These are phyloP conservation scores for Metschnikowia vanudenii DNA, from an alignment of 805 yeast genomes.

Conservation along the genomic window DNA sequence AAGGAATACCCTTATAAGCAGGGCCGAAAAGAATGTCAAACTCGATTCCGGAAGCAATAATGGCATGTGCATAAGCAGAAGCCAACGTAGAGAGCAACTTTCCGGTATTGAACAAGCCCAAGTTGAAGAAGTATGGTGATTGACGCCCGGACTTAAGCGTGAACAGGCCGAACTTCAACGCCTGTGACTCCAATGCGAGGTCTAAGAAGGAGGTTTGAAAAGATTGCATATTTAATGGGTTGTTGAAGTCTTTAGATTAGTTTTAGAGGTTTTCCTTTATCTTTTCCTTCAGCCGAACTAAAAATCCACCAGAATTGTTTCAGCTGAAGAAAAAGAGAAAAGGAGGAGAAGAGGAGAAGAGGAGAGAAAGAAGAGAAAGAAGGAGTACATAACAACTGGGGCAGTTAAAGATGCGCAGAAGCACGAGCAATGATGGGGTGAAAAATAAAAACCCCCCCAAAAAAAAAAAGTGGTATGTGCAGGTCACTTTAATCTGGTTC, in stretches of 20 bases:
- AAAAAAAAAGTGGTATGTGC: not conserved
- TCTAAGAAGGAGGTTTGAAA: constrained; percentile 71
- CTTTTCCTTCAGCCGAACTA: constrained; percentile 5
- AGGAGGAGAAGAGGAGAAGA: constrained; percentile 2
- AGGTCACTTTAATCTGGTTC: not conserved
- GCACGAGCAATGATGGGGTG: constrained; percentile 3
- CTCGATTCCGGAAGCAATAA: constrained; percentile 74
- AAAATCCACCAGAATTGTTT: constrained; percentile 5
- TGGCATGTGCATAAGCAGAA: constrained; percentile 84
- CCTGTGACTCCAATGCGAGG: constrained; percentile 76
- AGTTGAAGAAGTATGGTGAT: constrained; percentile 90
- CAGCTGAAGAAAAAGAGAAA: constrained; percentile 16
- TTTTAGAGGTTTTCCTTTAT: not conserved
- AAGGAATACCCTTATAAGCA: constrained; percentile 95
- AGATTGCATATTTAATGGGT: constrained; percentile 34
- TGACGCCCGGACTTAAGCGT: constrained; percentile 88
- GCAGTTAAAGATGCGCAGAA: constrained; percentile 1
- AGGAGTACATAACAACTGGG: not conserved
- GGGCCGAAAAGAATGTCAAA: constrained; percentile 95
- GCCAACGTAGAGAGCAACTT: constrained; percentile 76
- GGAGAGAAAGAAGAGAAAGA: not conserved
- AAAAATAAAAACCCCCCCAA: too few relatives aligned
- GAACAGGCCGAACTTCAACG: constrained; percentile 84
- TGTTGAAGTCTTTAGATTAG: too few relatives aligned
- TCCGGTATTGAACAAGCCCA: constrained; percentile 82